A percentile compares a stretch with the other conserved stretches of the same genome.
Evolutionary conservation across 345 rosid genomes (phyloP).

Genomic region (Eucalyptus polyanthemos): DNA sequence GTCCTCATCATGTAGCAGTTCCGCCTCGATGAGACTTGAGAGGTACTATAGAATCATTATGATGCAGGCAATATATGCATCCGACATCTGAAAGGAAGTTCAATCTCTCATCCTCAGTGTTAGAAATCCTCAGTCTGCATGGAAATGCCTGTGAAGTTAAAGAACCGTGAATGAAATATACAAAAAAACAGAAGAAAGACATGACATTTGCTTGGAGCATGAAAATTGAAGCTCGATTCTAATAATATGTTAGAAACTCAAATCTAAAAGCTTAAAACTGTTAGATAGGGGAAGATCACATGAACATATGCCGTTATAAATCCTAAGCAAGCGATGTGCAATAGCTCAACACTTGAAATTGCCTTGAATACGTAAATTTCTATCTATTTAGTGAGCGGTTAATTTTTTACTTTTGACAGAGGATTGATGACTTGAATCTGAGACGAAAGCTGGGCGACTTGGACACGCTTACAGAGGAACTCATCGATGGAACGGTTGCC

Average conservation of each 20-base stretch:
- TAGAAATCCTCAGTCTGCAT: background rate
- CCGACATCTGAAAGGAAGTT: background rate
- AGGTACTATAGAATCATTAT: background rate
- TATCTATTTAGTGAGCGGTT: background rate
- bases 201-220: background rate
- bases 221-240: background rate
- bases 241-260: background rate
- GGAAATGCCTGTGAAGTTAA: background rate
- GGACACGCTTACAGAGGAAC: conserved; percentile 58
- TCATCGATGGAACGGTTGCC: conserved; percentile 38
- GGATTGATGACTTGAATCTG: conserved; percentile 43
- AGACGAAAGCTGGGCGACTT: conserved; percentile 40
- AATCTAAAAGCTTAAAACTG: background rate
- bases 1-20: background rate
- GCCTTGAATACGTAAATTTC: background rate
- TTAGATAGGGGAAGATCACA: background rate
- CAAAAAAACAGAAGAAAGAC: background rate
- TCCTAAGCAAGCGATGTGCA: background rate
- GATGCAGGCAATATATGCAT: background rate
- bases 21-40: background rate
- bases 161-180: background rate
- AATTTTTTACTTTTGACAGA: conserved; percentile 23
- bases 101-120: background rate
- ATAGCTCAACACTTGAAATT: background rate
- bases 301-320: background rate